Base-by-base conservation (phyloP, 805 yeast species). In the Citeromyces matritensis region DNA sequence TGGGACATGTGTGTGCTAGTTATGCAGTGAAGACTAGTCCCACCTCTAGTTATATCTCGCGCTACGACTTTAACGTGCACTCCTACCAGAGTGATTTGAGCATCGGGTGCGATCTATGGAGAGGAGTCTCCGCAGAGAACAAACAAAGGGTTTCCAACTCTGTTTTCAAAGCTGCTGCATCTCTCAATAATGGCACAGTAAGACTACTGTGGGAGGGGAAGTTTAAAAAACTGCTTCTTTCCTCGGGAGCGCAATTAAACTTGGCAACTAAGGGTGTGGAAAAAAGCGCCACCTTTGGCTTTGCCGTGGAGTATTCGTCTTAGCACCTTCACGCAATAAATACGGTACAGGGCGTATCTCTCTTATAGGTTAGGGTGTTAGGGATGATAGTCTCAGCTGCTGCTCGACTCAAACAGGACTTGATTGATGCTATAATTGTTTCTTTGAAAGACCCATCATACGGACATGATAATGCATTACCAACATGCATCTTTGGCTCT, bases 41-140 rank as follows among this genome's bases (percentile, higher is more conserved):
- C 3, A 65, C 69, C 21, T 71, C 88, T 1, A 77, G 94, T 0
- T 75, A 88, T 33, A 72, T 85, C 30, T 80, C 94, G 4, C 68
- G 78, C 35, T 86, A 84, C 45, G 94, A 83, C 45, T 88, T 91
- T 52, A 91, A 91, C 47, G 56, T 84, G 33, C 88, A 82, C 47
- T 88, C 97, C 0, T 86, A 88, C 44, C 80, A 82, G 40, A 80
- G 94, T 33, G 82, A 88, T 47, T 55, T 91, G 30, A 73, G 88
- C 0, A 52, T 91, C 17, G 98, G 98, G 3, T 73, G 82, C 42
- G 95, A 86, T 43, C 49, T 86, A 14, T 83, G 88, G 77, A 69
- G 72, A 36, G 11, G 23, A 42, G 15, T 12, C 15, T 11, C 15
- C 8, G 15, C 6, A 14, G 47, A 65, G 8, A 69, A 70, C 23